phyloP scores from a whole-genome alignment of 495 filamentous ascomycete species.

The Trichoderma gamsii region DNA sequence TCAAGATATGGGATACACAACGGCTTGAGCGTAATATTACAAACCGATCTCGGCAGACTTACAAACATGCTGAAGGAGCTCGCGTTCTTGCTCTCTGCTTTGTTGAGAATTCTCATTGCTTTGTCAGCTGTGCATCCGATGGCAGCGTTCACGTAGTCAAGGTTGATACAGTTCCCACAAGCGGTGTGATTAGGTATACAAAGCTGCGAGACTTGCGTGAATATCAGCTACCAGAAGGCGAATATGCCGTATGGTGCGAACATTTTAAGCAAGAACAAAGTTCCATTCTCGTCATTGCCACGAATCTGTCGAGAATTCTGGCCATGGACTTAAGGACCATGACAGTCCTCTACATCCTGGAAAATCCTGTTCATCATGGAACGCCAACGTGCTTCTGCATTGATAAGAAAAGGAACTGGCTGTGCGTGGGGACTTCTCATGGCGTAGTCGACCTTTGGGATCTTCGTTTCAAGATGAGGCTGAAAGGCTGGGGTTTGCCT shows the following conservation, averaged over 20 bases:
- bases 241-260: slow-evolving; percentile 86
- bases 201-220: slow-evolving; percentile 70
- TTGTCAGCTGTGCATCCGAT: slow-evolving; percentile 82
- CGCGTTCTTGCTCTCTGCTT: slow-evolving; percentile 79
- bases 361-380: slow-evolving; percentile 91
- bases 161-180: slow-evolving; percentile 63
- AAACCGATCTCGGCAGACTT: slow-evolving; percentile 80
- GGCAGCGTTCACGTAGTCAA: slow-evolving; percentile 86
- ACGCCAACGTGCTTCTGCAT: slow-evolving; percentile 89
- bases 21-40: slow-evolving; percentile 85
- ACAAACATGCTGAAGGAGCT: slow-evolving; percentile 61
- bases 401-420: slow-evolving; percentile 78
- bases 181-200: slow-evolving; percentile 62
- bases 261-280: slow-evolving; percentile 78
- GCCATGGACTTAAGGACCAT: slow-evolving; percentile 87
- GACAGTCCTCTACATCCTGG: slow-evolving; percentile 69
- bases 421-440: slow-evolving; percentile 85
- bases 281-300: slow-evolving; percentile 79
- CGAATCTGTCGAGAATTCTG: slow-evolving; percentile 73
- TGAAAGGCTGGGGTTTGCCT: slow-evolving; percentile 85
- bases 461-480: slow-evolving; percentile 78
- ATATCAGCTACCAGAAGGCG: slow-evolving; percentile 66
- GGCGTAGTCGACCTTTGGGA: slow-evolving; percentile 95
- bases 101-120: slow-evolving; percentile 89
- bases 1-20: slow-evolving; percentile 89